Conservation (phyloP, 2,329 filamentous ascomycete genomes). For the Fusarium acutatum region DNA sequence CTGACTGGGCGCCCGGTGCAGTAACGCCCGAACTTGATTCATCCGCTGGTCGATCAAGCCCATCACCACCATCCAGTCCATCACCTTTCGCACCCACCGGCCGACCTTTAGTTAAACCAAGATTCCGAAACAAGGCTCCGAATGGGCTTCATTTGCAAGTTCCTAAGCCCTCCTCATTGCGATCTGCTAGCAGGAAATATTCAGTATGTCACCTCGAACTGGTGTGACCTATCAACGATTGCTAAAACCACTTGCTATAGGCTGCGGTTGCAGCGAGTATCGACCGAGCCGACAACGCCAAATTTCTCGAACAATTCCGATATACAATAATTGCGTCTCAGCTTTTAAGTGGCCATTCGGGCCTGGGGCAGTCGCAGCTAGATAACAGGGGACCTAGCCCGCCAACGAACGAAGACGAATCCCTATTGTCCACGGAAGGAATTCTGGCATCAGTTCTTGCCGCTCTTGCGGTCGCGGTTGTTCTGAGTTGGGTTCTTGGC, state of each 20-base stretch:
- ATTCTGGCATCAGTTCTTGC: constrained; percentile 57
- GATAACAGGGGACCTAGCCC: constrained; percentile 26
- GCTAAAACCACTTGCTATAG: constrained; percentile 50
- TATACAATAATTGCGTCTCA: constrained; percentile 94
- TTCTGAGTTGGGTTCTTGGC: constrained; percentile 75
- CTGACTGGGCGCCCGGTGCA: constrained; percentile 56
- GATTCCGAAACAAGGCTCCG: constrained; percentile 60
- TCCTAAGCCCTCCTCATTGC: constrained; percentile 49
- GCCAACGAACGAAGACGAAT: constrained; percentile 35
- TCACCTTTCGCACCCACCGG: constrained; percentile 65
- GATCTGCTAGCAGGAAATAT: constrained; percentile 58
- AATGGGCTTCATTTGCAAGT: constrained; percentile 55
- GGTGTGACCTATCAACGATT: neutral
- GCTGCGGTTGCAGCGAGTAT: constrained; percentile 76
- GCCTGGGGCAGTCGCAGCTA: constrained; percentile 48
- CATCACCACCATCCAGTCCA: constrained; percentile 58
- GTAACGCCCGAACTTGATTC: constrained; percentile 46
- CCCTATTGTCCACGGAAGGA: constrained; percentile 53
- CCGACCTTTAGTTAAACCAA: constrained; percentile 61
- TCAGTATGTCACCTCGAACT: constrained; percentile 53
- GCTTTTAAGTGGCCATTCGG: constrained; percentile 77
- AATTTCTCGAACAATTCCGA: constrained; percentile 90
- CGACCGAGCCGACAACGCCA: constrained; percentile 79
- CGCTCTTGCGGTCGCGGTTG: constrained; percentile 73
- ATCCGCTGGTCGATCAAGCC: constrained; percentile 49